Evolutionary conservation across 2,329 filamentous ascomycete species (phyloP), one percentile per base, ranked within the genome.

Genomic region (Ascomycota sp.): DNA sequence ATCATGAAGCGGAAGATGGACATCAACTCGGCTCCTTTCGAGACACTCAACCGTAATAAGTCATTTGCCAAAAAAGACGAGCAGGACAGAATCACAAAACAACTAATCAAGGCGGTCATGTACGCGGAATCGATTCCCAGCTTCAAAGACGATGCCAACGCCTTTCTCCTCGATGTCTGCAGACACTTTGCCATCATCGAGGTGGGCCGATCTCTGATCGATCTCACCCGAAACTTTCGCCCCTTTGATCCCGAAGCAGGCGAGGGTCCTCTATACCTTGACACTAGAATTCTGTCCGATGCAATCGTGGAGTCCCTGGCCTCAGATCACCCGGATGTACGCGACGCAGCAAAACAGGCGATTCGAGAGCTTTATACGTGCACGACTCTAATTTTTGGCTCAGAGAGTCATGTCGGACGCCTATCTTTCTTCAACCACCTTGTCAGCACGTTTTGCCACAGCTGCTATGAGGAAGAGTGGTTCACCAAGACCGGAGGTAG

Each of bases 391-490:
- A 81, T 98, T 27, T 82, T 95, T 41, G 84, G 84, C 3, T 72
- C 70, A 1, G 61, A 74, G 29, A 66, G 65, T 16, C 68, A 77
- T 35, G 73, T 84, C 26, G 71, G 79, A 27, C 73, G 72, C 36
- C 64, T 98, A 7, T 72, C 76, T 1, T 81, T 98, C 54, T 98
- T 98, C 56, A 67, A 66, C 37, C 75, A 86, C 45, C 62, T 98
- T 6, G 76, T 77, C 29, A 77, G 72, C 38, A 75, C 74, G 1
- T 92, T 95, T 50, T 89, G 81, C 44, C 89, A 98, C 50, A 83
- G 81, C 41, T 98, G 89, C 51, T 84, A 93, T 45, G 83, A 89
- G 45, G 86, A 98, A 51, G 89, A 98, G 46, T 99, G 91, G 89
- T 98, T 92, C 48, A 84, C 84, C 34, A 98, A 99, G 55, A 79